phyloP scores from a whole-genome alignment of 208 protist species.

The Trypanosoma rangeli region DNA sequence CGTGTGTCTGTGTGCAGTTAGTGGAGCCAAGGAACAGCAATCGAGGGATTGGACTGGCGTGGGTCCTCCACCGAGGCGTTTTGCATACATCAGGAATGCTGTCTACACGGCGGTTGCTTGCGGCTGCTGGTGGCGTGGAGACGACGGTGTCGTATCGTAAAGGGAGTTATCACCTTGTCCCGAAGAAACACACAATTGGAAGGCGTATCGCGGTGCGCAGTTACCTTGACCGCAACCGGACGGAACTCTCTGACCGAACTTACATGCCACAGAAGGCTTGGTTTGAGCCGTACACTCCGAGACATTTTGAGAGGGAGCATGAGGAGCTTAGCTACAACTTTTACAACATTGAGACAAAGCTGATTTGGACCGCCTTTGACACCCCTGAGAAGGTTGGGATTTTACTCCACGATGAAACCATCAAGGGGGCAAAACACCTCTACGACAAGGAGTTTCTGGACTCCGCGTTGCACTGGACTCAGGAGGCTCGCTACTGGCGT shows the following conservation, averaged over 20 bases:
- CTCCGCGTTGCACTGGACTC: conserved; percentile 75
- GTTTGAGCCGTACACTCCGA: conserved; percentile 67
- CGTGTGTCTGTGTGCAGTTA: not conserved
- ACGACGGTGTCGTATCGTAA: conserved; percentile 45
- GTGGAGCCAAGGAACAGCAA: too few relatives aligned
- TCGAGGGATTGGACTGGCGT: too few relatives aligned
- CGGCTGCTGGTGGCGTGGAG: not conserved
- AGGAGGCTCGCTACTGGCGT: conserved; percentile 87
- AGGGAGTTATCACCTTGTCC: conserved; percentile 62
- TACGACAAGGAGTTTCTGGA: conserved; percentile 76
- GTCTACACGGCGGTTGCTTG: conserved; percentile 4
- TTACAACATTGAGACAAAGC: conserved; percentile 84
- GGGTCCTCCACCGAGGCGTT: too few relatives aligned
- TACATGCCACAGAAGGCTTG: conserved; percentile 87
- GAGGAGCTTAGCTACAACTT: conserved; percentile 69
- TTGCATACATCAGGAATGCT: conserved; percentile 7
- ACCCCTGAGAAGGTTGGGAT: conserved; percentile 82
- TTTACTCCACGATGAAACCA: conserved; percentile 84
- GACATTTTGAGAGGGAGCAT: conserved; percentile 51
- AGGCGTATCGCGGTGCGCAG: conserved; percentile 81
- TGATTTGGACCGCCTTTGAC: conserved; percentile 91
- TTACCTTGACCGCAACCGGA: conserved; percentile 86
- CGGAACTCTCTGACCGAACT: conserved; percentile 88
- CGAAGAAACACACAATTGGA: conserved; percentile 70
- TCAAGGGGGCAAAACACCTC: conserved; percentile 72